A percentile compares a stretch with the other conserved stretches of the same genome.
Evolutionary conservation across 1,284 basidiomycete genomes (phyloP).

Genomic region (Moniliella sp.): DNA sequence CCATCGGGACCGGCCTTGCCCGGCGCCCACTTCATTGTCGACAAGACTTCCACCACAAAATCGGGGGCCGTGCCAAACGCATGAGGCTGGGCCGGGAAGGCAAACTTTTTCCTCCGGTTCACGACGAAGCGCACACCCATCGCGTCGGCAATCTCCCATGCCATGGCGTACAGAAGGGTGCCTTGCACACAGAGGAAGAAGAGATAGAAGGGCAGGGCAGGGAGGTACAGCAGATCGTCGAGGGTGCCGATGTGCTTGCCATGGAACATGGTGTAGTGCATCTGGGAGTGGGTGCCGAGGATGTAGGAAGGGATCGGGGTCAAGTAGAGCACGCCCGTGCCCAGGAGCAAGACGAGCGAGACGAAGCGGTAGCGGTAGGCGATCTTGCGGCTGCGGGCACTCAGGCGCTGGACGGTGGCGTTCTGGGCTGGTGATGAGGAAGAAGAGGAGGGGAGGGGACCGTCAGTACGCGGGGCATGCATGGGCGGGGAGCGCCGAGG

Average conservation of each 20-base stretch:
- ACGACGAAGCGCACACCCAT: constrained; percentile 8
- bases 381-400: no score
- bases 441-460: no score
- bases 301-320: constrained; percentile 27
- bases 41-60: constrained; percentile 19
- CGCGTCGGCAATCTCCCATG: constrained; percentile 10
- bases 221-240: constrained; percentile 26
- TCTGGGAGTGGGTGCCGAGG: constrained; percentile 25
- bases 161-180: constrained; percentile 10
- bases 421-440: no score
- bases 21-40: no score
- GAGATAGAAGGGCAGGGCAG: constrained; percentile 30
- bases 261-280: constrained; percentile 20
- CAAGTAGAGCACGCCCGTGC: no score
- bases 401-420: no score
- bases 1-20: no score
- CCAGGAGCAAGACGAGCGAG: no score
- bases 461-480: no score
- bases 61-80: constrained; percentile 27
- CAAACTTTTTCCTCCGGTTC: no score
- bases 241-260: constrained; percentile 15
- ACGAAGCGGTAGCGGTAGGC: no score
- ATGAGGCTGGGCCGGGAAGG: constrained; percentile 19
- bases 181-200: constrained; percentile 15
- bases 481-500: no score